Evolutionary conservation across 345 rosid genomes (phyloP).

Genomic region (Noccaea caerulescens): DNA sequence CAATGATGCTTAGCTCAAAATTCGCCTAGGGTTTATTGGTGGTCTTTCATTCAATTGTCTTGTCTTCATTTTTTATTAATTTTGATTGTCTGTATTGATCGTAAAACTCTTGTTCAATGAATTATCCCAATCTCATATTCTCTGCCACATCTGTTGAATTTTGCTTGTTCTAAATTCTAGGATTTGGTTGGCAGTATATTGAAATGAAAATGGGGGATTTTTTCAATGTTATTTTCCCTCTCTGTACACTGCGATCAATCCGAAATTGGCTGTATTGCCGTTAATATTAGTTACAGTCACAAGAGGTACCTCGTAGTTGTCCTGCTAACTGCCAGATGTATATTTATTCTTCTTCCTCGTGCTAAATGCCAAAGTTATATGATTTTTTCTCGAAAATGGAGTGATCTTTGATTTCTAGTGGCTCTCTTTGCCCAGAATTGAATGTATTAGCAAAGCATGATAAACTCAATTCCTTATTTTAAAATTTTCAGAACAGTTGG

Average conservation of each 20-base stretch:
- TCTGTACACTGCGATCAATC: not conserved
- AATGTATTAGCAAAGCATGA: not conserved
- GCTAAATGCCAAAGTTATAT: not conserved
- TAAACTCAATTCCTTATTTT: not conserved
- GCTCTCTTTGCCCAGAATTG: not conserved
- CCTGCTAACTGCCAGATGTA: conserved; percentile 6
- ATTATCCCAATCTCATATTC: not conserved
- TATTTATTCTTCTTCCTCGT: conserved; percentile 16
- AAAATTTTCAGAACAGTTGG: not conserved
- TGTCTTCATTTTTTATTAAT: not conserved
- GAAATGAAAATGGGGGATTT: conserved; percentile 12
- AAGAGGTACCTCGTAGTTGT: conserved; percentile 8
- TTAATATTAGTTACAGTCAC: not conserved
- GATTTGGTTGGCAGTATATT: conserved; percentile 15
- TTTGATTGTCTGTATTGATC: conserved; percentile 15
- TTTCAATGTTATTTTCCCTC: not conserved
- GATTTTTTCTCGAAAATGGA: not conserved
- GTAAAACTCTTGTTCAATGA: conserved; percentile 1
- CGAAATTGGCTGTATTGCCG: not conserved
- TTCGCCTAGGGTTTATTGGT: conserved; percentile 29
- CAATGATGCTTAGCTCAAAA: conserved; percentile 15
- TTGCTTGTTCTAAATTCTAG: conserved; percentile 11
- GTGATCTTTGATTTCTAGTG: not conserved
- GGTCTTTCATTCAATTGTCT: conserved; percentile 14
- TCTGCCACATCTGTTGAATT: conserved; percentile 17